Evolutionary conservation across 2,329 filamentous ascomycete species (phyloP).

Genomic region (Xylariomycetidae sp.): DNA sequence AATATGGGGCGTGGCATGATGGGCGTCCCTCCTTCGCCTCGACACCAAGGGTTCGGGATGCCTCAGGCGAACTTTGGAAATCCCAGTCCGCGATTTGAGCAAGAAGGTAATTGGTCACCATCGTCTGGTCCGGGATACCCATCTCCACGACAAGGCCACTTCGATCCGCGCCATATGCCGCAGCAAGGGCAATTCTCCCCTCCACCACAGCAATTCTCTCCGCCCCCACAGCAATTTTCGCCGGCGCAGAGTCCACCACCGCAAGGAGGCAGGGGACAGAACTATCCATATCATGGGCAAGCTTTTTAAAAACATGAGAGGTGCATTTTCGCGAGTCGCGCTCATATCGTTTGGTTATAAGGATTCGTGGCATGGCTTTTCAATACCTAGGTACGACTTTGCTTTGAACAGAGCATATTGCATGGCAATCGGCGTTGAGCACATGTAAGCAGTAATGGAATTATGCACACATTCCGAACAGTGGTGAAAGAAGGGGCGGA

Average conservation of each 20-base stretch:
- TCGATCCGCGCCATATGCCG: conserved; percentile 21
- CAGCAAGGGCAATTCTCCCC: conserved; percentile 19
- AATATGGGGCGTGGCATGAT: conserved; percentile 20
- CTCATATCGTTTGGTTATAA: too few species aligned
- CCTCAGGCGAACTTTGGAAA: conserved; percentile 17
- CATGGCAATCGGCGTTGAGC: too few species aligned
- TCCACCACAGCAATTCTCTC: conserved; percentile 15
- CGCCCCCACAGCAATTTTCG: conserved; percentile 11
- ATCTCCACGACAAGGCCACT: conserved; percentile 22
- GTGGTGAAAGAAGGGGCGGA: too few species aligned
- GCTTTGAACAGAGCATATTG: too few species aligned
- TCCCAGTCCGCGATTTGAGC: conserved; percentile 26
- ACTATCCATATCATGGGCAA: conserved; percentile 23
- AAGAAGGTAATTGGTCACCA: conserved; percentile 29
- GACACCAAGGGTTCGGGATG: conserved; percentile 22
- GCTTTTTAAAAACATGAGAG: conserved; percentile 25
- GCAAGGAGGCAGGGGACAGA: conserved; percentile 10
- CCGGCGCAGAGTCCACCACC: conserved; percentile 18
- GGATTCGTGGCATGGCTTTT: too few species aligned
- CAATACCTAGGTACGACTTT: too few species aligned
- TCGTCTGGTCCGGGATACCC: conserved; percentile 20
- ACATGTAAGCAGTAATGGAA: too few species aligned
- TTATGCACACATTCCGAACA: too few species aligned
- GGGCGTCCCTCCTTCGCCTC: conserved; percentile 5
- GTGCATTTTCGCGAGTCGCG: too few species aligned